A percentile compares a stretch with the other conserved stretches of the same genome.
Conservation (phyloP, 495 filamentous ascomycete genomes). For the Talaromyces stipitatus region DNA sequence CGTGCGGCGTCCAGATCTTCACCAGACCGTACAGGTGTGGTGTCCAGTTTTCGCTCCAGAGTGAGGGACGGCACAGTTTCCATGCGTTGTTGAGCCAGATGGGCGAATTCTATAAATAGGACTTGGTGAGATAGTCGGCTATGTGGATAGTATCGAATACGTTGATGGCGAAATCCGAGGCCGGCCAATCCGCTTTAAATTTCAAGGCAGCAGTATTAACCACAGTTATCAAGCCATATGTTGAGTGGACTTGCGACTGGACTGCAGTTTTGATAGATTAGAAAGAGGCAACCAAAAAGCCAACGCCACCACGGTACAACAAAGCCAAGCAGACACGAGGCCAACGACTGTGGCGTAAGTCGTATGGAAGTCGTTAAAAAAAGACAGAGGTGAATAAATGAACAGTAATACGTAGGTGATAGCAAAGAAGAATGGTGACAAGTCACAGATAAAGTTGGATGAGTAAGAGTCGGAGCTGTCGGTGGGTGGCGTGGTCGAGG, state of each 20-base stretch:
- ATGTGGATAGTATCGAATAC: not conserved
- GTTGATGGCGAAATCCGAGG: not conserved
- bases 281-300: not conserved
- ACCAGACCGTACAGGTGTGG: constrained; percentile 25
- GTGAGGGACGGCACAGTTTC: constrained; percentile 33
- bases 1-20: constrained; percentile 41
- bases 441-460: not conserved
- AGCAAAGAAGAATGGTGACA: not conserved
- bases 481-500: not conserved
- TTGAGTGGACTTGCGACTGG: not conserved
- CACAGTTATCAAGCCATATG: not conserved
- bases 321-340: not conserved
- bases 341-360: not conserved
- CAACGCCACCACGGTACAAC: not conserved
- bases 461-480: not conserved
- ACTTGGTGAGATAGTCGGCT: not conserved
- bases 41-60: constrained; percentile 14
- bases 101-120: no score
- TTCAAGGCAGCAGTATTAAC: not conserved
- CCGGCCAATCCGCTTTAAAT: not conserved
- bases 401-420: not conserved
- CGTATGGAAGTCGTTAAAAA: not conserved
- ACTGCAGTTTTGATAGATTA: not conserved
- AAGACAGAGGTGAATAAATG: not conserved
- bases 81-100: constrained; percentile 18